A percentile compares a stretch with the other conserved stretches of the same genome.
Conservation (phyloP, 2,329 filamentous ascomycete genomes). For the Trichoderma sp. region DNA sequence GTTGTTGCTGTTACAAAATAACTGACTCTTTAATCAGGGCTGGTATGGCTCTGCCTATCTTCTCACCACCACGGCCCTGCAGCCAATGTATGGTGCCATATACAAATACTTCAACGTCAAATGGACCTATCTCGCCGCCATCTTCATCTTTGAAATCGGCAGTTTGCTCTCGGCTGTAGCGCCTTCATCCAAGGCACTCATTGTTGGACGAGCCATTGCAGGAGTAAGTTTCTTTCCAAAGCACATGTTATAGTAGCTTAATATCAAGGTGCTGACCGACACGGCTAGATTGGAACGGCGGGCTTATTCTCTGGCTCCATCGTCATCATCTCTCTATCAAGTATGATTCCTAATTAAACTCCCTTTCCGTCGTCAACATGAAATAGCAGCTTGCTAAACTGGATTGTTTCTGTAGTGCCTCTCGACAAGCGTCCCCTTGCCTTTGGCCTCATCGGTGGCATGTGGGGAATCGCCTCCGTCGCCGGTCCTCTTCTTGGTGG, state of each 20-base stretch:
- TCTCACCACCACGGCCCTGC: conserved; percentile 48
- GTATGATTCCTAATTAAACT: conserved; percentile 23
- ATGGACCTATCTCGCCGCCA: conserved; percentile 40
- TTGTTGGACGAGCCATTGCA: conserved; percentile 51
- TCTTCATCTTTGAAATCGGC: conserved; percentile 45
- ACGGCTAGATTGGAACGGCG: conserved; percentile 44
- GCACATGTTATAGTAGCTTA: neutral
- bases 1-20: neutral
- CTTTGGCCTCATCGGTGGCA: conserved; percentile 53
- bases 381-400: neutral
- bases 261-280: conserved; percentile 18
- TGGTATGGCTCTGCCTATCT: conserved; percentile 53
- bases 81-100: conserved; percentile 49
- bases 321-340: conserved; percentile 45
- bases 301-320: conserved; percentile 51
- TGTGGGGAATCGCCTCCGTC: conserved; percentile 55
- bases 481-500: conserved; percentile 51
- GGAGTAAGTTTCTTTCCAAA: conserved; percentile 33
- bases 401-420: conserved; percentile 39
- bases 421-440: conserved; percentile 52
- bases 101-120: conserved; percentile 52
- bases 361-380: neutral
- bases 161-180: conserved; percentile 44
- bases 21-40: conserved; percentile 28
- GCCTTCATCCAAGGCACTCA: conserved; percentile 47